Evolutionary conservation across 306 rosid species (phyloP).

Genomic region (Cicer bijugum): DNA sequence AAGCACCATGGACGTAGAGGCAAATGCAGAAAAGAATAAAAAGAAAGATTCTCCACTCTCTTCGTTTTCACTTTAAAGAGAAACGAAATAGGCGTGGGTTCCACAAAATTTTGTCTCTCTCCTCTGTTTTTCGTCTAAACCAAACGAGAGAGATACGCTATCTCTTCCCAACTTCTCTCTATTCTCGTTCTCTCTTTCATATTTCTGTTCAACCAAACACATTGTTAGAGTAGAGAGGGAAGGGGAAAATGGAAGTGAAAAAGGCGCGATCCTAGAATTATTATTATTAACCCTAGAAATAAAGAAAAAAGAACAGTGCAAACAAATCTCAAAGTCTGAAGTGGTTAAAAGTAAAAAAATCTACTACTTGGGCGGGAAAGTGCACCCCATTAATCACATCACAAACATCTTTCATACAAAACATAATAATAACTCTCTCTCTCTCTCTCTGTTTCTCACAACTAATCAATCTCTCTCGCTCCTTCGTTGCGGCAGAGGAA

Average conservation of each 20-base stretch:
- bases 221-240: slow-evolving; percentile 1
- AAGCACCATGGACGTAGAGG: too few relatives aligned
- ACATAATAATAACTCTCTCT: not conserved
- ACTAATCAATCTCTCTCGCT: not conserved
- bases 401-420: not conserved
- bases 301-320: slow-evolving; percentile 24
- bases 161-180: too few relatives aligned
- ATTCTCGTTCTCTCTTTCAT: too few relatives aligned
- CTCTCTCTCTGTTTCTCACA: not conserved
- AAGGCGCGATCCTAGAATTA: slow-evolving; percentile 47
- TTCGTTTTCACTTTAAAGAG: too few relatives aligned
- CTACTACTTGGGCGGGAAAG: slow-evolving; percentile 67
- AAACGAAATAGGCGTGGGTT: too few relatives aligned
- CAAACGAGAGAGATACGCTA: too few relatives aligned
- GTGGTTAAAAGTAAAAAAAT: slow-evolving; percentile 30
- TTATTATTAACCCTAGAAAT: slow-evolving; percentile 46
- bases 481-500: not conserved
- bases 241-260: not conserved
- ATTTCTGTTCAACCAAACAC: too few relatives aligned
- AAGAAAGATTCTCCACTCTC: too few relatives aligned
- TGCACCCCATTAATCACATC: not conserved
- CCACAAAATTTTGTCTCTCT: too few relatives aligned
- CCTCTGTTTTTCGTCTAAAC: too few relatives aligned
- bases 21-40: too few relatives aligned
- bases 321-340: slow-evolving; percentile 10